Evolutionary conservation across 2,329 filamentous ascomycete species (phyloP), one percentile per base, ranked within the genome.

Genomic region (Stromatinia cepivora): DNA sequence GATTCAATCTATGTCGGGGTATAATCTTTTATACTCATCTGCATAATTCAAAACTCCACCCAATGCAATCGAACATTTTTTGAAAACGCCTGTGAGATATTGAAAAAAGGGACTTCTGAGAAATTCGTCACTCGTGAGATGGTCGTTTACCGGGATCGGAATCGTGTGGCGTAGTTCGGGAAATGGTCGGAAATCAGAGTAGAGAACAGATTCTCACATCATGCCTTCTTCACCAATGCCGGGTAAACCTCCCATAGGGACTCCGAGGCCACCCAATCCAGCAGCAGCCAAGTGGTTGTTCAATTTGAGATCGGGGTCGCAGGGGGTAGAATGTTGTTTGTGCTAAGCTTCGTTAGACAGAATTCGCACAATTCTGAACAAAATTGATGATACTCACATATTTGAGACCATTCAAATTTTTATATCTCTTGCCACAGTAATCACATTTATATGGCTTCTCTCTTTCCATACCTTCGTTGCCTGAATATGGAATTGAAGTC

Each of bases 391-490:
- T 50, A 82, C 87, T 81, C 81, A 90, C 88, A 79, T 99, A 99
- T 88, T 99, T 99, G 72, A 99, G 87, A 9, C 95, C 95, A 81
- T 99, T 99, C 71, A 99, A 81, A 78, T 99, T 99, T 88, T 99
- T 99, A 83, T 99, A 99, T 66, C 95, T 91, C 84, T 99, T 99
- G 76, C 94, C 94, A 79, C 95, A 99, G 15, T 93, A 91, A 73
- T 98, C 94, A 80, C 95, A 99, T 78, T 94, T 94, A 80, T 98
- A 98, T 3, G 95, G 95, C 83, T 99, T 99, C 83, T 98, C 94
- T 80, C 98, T 99, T 82, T 99, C 95, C 95, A 99, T 99, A n/a
- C 95, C 95, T 48, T 97, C 84, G 0, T 95, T 98, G 45, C 95
- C 95, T 0, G 95, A 95, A 74, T 98, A 99, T 0, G 95, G 95